Evolutionary conservation across 2,329 filamentous ascomycete species (phyloP).

Genomic region (Alternaria sp.): DNA sequence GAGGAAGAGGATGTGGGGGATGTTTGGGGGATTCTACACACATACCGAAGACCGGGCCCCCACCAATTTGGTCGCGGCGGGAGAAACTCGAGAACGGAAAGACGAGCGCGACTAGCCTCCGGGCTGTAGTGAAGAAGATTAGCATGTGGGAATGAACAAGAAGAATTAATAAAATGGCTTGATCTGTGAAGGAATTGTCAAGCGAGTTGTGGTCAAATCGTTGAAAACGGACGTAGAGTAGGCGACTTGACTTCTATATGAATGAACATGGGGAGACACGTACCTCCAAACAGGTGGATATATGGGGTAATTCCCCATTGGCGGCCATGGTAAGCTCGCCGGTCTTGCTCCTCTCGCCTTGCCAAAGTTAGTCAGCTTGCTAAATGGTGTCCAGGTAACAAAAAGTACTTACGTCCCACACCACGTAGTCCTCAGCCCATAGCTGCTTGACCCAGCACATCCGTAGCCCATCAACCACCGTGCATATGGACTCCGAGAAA

Average conservation of each 20-base stretch:
- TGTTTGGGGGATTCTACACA: constrained; percentile 42
- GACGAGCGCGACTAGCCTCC: neutral
- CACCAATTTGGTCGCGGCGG: constrained; percentile 9
- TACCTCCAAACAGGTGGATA: neutral
- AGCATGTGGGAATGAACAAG: constrained; percentile 5
- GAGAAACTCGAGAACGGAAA: constrained; percentile 8
- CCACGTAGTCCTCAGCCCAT: neutral
- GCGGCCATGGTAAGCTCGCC: neutral
- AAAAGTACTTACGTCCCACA: constrained; percentile 2
- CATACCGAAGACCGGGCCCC: constrained; percentile 32
- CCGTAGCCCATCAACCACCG: neutral
- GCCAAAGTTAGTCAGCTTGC: constrained; percentile 7
- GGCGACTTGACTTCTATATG: neutral
- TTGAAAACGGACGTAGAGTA: neutral
- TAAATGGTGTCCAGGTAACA: constrained; percentile 6
- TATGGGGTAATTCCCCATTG: neutral
- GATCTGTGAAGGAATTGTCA: neutral
- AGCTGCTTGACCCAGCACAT: neutral
- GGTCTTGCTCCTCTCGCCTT: neutral
- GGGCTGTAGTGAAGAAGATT: constrained; percentile 5
- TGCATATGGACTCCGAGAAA: constrained; percentile 14
- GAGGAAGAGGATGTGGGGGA: constrained; percentile 38
- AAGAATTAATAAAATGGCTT: neutral
- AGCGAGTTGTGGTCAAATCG: neutral
- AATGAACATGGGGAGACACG: neutral